Conservation (phyloP, 108 stramenopile genomes). For the Skeletonema marinoi region DNA sequence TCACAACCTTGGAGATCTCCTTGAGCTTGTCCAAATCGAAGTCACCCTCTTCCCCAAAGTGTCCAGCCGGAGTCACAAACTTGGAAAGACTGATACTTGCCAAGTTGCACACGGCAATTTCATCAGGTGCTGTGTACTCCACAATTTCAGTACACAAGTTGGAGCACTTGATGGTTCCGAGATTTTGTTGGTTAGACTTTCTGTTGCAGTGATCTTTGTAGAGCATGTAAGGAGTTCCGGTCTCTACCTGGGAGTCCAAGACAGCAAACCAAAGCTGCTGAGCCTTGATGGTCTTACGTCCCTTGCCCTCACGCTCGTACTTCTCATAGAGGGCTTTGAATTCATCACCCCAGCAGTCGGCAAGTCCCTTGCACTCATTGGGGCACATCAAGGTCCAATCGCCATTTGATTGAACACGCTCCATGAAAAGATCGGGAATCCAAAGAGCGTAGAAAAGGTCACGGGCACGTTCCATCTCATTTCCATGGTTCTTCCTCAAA, state of each 20-base stretch:
- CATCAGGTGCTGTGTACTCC: constrained; percentile 98
- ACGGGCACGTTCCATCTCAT: constrained; percentile 95
- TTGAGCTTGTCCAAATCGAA: constrained; percentile 91
- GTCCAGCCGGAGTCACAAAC: constrained; percentile 76
- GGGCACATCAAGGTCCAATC: constrained; percentile 95
- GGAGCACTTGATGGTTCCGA: constrained; percentile 97
- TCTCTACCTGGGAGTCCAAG: constrained; percentile 98
- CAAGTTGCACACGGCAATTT: constrained; percentile 99
- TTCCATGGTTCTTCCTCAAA: constrained; percentile 98
- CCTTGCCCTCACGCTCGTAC: constrained; percentile 95
- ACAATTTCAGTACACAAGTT: constrained; percentile 99
- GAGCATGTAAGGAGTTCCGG: constrained; percentile 99
- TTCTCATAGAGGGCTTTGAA: constrained; percentile 93
- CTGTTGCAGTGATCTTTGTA: constrained; percentile 99
- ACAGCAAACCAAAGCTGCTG: constrained; percentile 98
- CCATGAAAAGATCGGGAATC: constrained; percentile 99
- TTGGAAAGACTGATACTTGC: constrained; percentile 96
- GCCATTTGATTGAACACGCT: constrained; percentile 92
- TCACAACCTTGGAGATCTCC: constrained; percentile 92
- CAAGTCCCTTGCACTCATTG: constrained; percentile 96
- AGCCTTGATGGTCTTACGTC: constrained; percentile 90
- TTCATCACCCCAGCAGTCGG: constrained; percentile 88
- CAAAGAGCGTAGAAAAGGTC: constrained; percentile 99
- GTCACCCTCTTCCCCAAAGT: constrained; percentile 39
- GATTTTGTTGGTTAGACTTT: constrained; percentile 98